phyloP scores from a whole-genome alignment of 495 filamentous ascomycete species.

The Barbatosphaeria neglecta region DNA sequence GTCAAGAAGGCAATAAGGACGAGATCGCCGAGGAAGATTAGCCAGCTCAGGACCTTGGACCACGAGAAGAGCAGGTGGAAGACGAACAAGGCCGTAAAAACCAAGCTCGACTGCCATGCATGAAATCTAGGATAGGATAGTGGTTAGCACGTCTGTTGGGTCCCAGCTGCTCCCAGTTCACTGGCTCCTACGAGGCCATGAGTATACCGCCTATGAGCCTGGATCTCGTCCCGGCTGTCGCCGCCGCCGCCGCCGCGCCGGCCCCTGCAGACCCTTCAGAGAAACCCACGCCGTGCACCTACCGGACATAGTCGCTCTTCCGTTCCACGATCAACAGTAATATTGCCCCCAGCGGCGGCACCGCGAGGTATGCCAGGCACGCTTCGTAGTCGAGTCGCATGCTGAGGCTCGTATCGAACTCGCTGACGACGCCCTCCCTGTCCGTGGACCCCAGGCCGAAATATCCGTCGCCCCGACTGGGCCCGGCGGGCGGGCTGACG shows the following conservation, averaged over 20 bases:
- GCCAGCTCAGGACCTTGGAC: conserved; percentile 73
- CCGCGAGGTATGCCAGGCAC: conserved; percentile 73
- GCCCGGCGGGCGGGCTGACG: conserved; percentile 6
- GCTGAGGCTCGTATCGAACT: conserved; percentile 64
- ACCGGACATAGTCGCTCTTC: conserved; percentile 96
- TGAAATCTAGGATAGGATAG: conserved; percentile 58
- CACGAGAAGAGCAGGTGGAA: conserved; percentile 78
- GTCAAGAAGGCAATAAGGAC: conserved; percentile 66
- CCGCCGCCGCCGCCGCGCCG: too few species aligned
- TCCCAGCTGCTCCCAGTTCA: too few species aligned
- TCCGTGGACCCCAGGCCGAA: conserved; percentile 18
- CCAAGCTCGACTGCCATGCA: conserved; percentile 84
- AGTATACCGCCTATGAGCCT: too few species aligned
- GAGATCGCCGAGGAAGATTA: conserved; percentile 66
- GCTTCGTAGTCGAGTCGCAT: conserved; percentile 71
- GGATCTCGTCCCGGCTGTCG: too few species aligned
- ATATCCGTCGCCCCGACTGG: conserved; percentile 19
- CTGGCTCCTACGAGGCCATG: too few species aligned
- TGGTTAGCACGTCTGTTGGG: background rate
- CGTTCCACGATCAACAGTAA: conserved; percentile 76
- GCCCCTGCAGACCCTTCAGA: too few species aligned
- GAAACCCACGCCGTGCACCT: too few species aligned
- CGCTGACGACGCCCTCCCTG: conserved; percentile 29
- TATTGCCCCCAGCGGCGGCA: conserved; percentile 81
- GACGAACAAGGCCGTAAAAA: conserved; percentile 78